Evolutionary conservation across 2,329 filamentous ascomycete species (phyloP).

Genomic region (Cladosporium sp.): DNA sequence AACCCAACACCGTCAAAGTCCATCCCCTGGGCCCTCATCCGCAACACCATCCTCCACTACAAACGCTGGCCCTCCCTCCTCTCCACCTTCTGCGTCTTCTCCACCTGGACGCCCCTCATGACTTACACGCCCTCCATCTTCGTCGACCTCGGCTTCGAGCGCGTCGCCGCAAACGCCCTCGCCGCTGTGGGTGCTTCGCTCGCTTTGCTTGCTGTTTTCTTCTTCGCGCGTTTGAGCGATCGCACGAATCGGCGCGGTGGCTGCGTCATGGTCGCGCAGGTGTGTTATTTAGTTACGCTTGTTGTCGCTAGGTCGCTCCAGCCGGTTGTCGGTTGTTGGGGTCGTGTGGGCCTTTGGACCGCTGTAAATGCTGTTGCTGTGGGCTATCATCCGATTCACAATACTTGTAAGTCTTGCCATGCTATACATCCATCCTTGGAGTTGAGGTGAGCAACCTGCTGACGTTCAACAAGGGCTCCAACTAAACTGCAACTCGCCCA

Average conservation of each 20-base stretch:
- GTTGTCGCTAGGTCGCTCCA: constrained; percentile 42
- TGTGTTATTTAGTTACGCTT: constrained; percentile 44
- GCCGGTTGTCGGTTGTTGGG: constrained; percentile 45
- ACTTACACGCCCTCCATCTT: constrained; percentile 48
- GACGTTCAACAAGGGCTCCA: neutral
- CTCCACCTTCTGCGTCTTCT: constrained; percentile 47
- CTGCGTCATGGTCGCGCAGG: constrained; percentile 42
- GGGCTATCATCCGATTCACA: constrained; percentile 52
- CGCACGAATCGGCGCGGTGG: constrained; percentile 41
- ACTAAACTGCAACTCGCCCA: neutral
- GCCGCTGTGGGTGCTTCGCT: constrained; percentile 40
- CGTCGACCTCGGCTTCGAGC: constrained; percentile 40
- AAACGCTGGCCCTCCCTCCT: constrained; percentile 47
- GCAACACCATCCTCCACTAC: constrained; percentile 43
- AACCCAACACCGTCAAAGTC: constrained; percentile 31
- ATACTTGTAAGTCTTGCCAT: constrained; percentile 43
- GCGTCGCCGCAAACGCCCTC: constrained; percentile 46
- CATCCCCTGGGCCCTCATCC: constrained; percentile 39
- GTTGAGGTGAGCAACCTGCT: neutral
- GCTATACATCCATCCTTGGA: no score
- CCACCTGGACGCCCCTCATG: constrained; percentile 50
- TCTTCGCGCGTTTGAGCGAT: constrained; percentile 49
- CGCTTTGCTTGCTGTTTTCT: constrained; percentile 45
- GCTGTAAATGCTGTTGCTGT: constrained; percentile 49
- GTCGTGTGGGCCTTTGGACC: constrained; percentile 50